Percentiles rank a stretch among this genome's conserved stretches.
Conservation (phyloP, 768 basidiomycete species). For the Asterophora lycoperdoides region DNA sequence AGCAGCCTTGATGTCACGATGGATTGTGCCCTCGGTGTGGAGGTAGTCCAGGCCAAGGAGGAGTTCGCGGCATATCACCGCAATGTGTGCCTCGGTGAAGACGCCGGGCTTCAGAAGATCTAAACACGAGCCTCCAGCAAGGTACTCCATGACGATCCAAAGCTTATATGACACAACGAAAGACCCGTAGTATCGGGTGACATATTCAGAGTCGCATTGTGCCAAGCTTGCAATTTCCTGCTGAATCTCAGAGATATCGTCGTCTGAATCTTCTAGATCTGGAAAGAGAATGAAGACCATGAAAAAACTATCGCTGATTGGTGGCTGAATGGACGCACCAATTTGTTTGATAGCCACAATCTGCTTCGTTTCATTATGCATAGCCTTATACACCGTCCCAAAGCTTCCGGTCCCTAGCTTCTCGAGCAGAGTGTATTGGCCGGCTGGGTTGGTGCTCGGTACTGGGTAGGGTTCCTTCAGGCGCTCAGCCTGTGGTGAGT, state of each 20-base stretch:
- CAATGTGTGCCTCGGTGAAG: conserved; percentile 92
- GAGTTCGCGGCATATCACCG: conserved; percentile 90
- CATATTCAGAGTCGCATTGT: conserved; percentile 93
- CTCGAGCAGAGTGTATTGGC: conserved; percentile 88
- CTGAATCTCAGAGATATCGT: conserved; percentile 98
- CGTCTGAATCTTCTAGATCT: conserved; percentile 98
- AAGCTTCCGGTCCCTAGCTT: conserved; percentile 98
- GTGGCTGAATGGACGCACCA: conserved; percentile 39
- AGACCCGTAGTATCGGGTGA: conserved; percentile 94
- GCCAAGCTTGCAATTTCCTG: conserved; percentile 97
- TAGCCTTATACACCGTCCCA: conserved; percentile 95
- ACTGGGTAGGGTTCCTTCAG: conserved; percentile 61
- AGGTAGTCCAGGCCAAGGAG: conserved; percentile 92
- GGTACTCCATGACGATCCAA: conserved; percentile 99
- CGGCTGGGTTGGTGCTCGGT: conserved; percentile 77
- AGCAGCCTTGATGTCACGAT: conserved; percentile 98
- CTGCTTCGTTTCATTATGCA: conserved; percentile 91
- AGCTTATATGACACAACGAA: conserved; percentile 96
- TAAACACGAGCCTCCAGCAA: conserved; percentile 97
- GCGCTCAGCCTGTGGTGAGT: conserved; percentile 43
- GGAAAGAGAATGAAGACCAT: not conserved
- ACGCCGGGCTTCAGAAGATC: conserved; percentile 90
- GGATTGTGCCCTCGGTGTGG: conserved; percentile 94
- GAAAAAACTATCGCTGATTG: conserved; percentile 3
- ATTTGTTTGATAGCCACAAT: conserved; percentile 99